These are phyloP conservation scores for Angophora floribunda DNA, from an alignment of 345 rosid species.

Conservation along the genomic window DNA sequence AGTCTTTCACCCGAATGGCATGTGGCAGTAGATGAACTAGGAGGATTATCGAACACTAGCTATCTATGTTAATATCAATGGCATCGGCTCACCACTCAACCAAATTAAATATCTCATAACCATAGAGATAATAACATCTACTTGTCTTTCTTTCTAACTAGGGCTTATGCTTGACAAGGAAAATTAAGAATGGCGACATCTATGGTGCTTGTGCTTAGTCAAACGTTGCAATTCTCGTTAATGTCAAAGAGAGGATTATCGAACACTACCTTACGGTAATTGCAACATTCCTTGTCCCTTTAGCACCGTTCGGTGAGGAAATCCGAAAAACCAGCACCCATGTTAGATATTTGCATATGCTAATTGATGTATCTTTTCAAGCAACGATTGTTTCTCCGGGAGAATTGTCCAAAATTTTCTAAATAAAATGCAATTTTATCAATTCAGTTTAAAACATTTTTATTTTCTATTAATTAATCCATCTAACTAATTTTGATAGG, in stretches of 20 bases:
- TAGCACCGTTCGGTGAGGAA: not conserved
- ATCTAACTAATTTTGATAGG: too few relatives aligned
- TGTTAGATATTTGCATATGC: too few relatives aligned
- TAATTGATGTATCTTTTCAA: too few relatives aligned
- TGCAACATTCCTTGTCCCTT: not conserved
- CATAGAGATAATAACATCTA: not conserved
- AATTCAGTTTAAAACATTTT: too few relatives aligned
- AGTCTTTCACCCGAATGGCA: not conserved
- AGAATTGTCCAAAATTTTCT: too few relatives aligned
- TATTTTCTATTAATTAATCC: too few relatives aligned
- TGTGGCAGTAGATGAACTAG: not conserved
- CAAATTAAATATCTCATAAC: not conserved
- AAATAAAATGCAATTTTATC: too few relatives aligned
- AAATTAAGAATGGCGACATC: not conserved
- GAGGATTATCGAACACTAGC: not conserved
- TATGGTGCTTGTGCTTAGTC: not conserved
- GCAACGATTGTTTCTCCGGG: not conserved
- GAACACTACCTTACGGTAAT: not conserved
- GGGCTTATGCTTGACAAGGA: not conserved
- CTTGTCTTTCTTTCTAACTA: not conserved
- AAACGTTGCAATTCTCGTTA: too few relatives aligned
- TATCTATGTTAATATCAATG: not conserved
- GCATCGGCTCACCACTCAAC: not conserved
- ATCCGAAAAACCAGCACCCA: not conserved
- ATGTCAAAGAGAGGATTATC: not conserved